These are phyloP conservation scores for Cinnamomum chago DNA, from an alignment of 164 flowering plant species.

Conservation along the genomic window DNA sequence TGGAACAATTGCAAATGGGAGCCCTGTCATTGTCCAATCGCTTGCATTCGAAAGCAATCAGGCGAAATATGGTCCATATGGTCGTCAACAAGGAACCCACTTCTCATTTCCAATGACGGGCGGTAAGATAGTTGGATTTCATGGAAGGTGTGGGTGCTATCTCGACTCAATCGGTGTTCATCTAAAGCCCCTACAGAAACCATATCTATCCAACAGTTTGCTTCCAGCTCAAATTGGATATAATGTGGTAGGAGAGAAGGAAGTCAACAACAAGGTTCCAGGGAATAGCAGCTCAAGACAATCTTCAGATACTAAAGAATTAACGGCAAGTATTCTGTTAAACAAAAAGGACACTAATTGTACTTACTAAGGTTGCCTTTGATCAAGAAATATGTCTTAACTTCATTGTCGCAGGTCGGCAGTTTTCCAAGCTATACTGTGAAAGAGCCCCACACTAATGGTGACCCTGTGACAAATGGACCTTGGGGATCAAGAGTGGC, in stretches of 20 bases:
- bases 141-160: slow-evolving; percentile 56
- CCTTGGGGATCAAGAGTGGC: slow-evolving; percentile 78
- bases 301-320: slow-evolving; percentile 11
- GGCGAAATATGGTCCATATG: slow-evolving; percentile 69
- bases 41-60: slow-evolving; percentile 59
- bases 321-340: slow-evolving; percentile 18
- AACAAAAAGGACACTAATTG: not conserved
- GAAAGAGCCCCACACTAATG: slow-evolving; percentile 18
- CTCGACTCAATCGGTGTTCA: slow-evolving; percentile 70
- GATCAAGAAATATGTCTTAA: not conserved
- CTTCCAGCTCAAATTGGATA: slow-evolving; percentile 26
- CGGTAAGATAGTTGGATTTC: slow-evolving; percentile 71
- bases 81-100: slow-evolving; percentile 48
- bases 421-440: slow-evolving; percentile 1
- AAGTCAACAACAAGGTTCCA: slow-evolving; percentile 8
- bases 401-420: not conserved
- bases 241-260: slow-evolving; percentile 45
- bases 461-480: slow-evolving; percentile 45
- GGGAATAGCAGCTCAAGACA: slow-evolving; percentile 17
- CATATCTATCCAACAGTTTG: slow-evolving; percentile 21
- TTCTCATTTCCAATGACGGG: slow-evolving; percentile 44
- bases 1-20: slow-evolving; percentile 27
- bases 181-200: slow-evolving; percentile 36
- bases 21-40: slow-evolving; percentile 42
- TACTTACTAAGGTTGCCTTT: not conserved